These are phyloP conservation scores for Sherardia arvensis DNA, from an alignment of 257 asterid species.

Conservation along the genomic window DNA sequence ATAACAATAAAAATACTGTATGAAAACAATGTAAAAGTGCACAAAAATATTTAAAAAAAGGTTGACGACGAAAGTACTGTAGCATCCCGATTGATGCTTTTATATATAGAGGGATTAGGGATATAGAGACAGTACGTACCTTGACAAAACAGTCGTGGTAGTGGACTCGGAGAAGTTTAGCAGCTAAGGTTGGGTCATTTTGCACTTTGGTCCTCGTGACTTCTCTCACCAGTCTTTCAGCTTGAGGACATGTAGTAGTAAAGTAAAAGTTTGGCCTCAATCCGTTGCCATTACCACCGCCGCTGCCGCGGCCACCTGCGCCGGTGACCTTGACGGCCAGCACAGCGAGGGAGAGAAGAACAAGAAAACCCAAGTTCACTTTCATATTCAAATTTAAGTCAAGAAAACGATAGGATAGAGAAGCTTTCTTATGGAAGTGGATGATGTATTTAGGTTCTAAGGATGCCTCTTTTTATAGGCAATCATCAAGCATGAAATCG, in stretches of 20 bases:
- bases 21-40: too few species aligned
- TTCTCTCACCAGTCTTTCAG: slow-evolving; percentile 25
- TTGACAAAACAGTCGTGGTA: slow-evolving; percentile 48
- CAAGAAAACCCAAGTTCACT: not conserved
- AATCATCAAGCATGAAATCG: too few species aligned
- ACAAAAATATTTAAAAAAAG: too few species aligned
- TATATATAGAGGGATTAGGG: too few species aligned
- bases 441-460: not conserved
- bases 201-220: slow-evolving; percentile 19
- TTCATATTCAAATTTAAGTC: not conserved
- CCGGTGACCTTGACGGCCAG: too few species aligned
- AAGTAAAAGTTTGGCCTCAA: slow-evolving; percentile 17
- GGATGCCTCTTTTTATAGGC: not conserved
- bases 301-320: too few species aligned
- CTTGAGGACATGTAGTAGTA: slow-evolving; percentile 19
- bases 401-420: not conserved
- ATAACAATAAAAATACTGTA: too few species aligned
- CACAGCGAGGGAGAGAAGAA: not conserved
- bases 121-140: too few species aligned
- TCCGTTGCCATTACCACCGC: not conserved
- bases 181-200: slow-evolving; percentile 20
- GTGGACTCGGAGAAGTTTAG: slow-evolving; percentile 39
- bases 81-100: too few species aligned
- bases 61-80: too few species aligned
- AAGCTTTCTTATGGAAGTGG: not conserved